phyloP scores from a whole-genome alignment of 257 asterid genomes.

The Fraxinus cuspidata region DNA sequence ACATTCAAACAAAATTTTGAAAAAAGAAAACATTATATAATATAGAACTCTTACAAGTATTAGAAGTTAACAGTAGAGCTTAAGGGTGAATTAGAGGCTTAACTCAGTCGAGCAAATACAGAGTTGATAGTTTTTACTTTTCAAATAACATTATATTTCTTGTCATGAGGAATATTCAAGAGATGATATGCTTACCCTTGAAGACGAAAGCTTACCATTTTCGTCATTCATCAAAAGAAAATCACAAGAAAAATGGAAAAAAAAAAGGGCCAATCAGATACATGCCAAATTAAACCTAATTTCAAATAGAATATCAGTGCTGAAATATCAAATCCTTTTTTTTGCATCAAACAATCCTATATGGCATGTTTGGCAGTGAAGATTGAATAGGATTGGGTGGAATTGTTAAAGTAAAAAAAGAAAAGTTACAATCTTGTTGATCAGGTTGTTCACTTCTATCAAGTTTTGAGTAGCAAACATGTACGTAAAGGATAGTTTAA shows the following conservation, averaged over 20 bases:
- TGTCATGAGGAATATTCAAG: too few species aligned
- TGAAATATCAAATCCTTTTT: not conserved
- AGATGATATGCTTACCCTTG: too few species aligned
- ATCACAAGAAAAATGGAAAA: too few species aligned
- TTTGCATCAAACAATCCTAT: not conserved
- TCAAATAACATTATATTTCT: too few species aligned
- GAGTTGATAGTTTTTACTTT: too few species aligned
- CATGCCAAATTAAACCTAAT: not conserved
- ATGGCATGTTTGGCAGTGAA: not conserved
- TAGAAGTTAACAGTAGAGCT: not conserved
- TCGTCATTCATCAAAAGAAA: too few species aligned
- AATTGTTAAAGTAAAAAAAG: not conserved
- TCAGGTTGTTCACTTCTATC: not conserved
- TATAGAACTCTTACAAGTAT: not conserved
- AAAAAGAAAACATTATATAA: not conserved
- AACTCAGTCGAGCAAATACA: not conserved
- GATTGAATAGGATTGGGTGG: not conserved
- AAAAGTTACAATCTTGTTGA: not conserved
- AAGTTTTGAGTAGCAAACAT: not conserved
- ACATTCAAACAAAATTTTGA: too few species aligned
- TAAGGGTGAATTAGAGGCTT: too few species aligned
- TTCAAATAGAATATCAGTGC: too few species aligned
- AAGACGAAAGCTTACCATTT: too few species aligned
- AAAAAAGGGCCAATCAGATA: not conserved
- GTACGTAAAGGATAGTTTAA: not conserved